A percentile compares a stretch with the other conserved stretches of the same genome.
Conservation (phyloP, 2,329 filamentous ascomycete genomes). For the Sclerotinia trifoliorum region DNA sequence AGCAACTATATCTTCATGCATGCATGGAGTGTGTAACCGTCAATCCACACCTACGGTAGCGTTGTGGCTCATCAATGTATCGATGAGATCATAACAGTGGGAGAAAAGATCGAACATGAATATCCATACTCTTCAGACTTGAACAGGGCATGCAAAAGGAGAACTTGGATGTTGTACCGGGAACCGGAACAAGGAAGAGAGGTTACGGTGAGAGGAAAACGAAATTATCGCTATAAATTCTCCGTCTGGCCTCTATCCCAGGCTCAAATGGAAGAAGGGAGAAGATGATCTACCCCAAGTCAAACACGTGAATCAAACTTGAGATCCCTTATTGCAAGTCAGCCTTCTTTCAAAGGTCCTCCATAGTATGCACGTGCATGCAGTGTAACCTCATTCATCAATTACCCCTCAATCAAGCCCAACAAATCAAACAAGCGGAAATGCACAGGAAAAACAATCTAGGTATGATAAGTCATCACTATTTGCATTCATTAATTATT, state of each 20-base stretch:
- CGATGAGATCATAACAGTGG: not conserved
- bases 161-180: too few relatives aligned
- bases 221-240: not conserved
- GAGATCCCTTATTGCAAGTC: not conserved
- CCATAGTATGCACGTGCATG: not conserved
- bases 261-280: not conserved
- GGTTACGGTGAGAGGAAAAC: not conserved
- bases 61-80: not conserved
- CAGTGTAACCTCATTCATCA: not conserved
- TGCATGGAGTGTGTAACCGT: too few relatives aligned
- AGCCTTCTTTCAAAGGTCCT: not conserved
- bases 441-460: not conserved
- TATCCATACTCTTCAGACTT: too few relatives aligned
- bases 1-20: not conserved
- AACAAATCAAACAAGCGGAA: not conserved
- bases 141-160: not conserved
- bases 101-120: not conserved
- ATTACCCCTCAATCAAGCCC: not conserved
- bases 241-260: not conserved
- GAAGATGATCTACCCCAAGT: not conserved
- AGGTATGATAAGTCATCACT: conserved; percentile 7
- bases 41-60: not conserved
- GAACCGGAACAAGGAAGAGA: too few relatives aligned
- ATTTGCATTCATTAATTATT: conserved; percentile 6
- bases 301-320: not conserved